Base-by-base conservation (phyloP, 2,329 filamentous ascomycete species). In the Botryosphaeria dothidea region DNA sequence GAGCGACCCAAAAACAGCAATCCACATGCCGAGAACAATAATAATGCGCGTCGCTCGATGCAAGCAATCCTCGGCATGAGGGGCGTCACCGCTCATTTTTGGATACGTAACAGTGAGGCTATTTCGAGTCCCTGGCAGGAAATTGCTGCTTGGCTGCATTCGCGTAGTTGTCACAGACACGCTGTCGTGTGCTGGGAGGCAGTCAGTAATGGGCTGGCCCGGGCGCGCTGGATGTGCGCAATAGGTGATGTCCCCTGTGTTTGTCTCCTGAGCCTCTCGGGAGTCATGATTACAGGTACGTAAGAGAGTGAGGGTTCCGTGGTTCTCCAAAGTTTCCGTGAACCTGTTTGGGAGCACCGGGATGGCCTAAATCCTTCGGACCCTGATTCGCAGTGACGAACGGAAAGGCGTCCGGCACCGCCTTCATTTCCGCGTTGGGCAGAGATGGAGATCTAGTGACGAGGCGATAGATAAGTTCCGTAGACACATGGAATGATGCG, bases 21-120 rank as follows among this genome's bases (percentile, higher is more conserved):
- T 57, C 21, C 51, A 27, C 52, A 57, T 43, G 52, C 52, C 52
- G 52, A 58, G 54, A 58, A 21, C 21, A n/a, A n/a, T n/a, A n/a
- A n/a, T n/a, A n/a, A 58, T 21, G 54, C n/a, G 54, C 38, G 41
- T 29, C 38, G 41, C n/a, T 58, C 38, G n/a, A 45, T 31, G 38
- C 36, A 58, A 46, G 54, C 52, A 41, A 43, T 29, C 52, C 52
- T 58, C 54, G 54, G 41, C 38, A 19, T 29, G 23, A n/a, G 49
- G 38, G 34, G 38, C 9, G 54, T 31, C 38, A 46, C 54, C 38
- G n/a, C 23, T 58, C 38, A 8, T 45, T 58, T 49, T 58, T 25
- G 25, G 38, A 13, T 58, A 58, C 54, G 54, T 58, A 58, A 23
- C 23, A 38, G 5, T 21, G 17, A 23, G 25, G 41, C 38, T 58